Evolutionary conservation across 2,329 filamentous ascomycete species (phyloP), one percentile per base, ranked within the genome.

Genomic region (Myriosclerotinia duriaeana): DNA sequence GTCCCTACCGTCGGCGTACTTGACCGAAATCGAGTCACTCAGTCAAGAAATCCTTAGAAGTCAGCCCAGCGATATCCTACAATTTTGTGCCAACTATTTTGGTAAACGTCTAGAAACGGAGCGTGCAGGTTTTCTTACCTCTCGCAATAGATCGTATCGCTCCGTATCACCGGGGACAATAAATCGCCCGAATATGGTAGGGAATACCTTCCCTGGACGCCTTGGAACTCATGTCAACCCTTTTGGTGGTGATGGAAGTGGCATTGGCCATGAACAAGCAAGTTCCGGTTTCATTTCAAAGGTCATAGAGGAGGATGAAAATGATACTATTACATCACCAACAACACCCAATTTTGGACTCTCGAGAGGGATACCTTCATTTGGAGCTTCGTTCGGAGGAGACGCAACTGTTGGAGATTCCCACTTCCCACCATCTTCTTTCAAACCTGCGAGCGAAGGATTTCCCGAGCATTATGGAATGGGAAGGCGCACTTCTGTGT

Each of bases 381-480:
- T 75, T 66, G 71, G 72, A 53, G 66, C 66, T 67, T 65, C 72
- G 3, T 76, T 77, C 50, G 84, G 85, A 38, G 82, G 80, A 50
- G 82, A 84, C 71, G 81, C 81, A 70, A 77, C 78, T 44, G 34
- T n/a, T 34, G 71, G 78, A 22, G 73, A 26, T 26, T 26, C 26
- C 26, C 26, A 75, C 38, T 83, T 85, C 53, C 81, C 81, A 26
- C 79, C 81, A 17, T 80, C 81, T 8, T 75, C 76, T 68, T 74
- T 76, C 76, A 74, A 74, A 61, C 64, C 70, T 50, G 66, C 70
- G 38, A 77, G 86, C 68, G 88, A 91, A 71, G 88, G 87, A 73
- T 92, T 97, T 76, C 95, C 95, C 66, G 90, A 87, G 73, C 93
- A 98, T 78, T 98, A 97, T 81, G 96, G 96, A 78, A 89, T 97